Evolutionary conservation across 2,329 filamentous ascomycete species (phyloP), one percentile per base, ranked within the genome.

Genomic region (Aspergillus melleus): DNA sequence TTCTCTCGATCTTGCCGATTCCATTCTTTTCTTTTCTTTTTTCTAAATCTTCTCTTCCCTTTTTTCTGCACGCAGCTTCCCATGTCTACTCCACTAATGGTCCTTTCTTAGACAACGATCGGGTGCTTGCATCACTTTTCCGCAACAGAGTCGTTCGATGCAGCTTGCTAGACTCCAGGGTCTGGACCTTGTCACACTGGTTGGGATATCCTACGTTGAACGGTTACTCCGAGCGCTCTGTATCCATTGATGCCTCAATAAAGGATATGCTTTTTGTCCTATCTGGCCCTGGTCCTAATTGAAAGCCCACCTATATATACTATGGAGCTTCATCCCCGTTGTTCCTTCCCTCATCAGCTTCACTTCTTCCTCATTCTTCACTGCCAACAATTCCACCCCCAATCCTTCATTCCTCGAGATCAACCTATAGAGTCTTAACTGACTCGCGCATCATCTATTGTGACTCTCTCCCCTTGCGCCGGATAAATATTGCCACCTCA

Each of bases 301-400:
- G 49, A 60, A 66, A 62, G 56, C 50, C 61, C n/a, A 46, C 52
- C 63, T 65, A 65, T 68, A 65, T 68, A 68, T 64, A 67, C 60
- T 62, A 66, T 66, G 63, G 64, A 60, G 57, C 52, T 59, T 60
- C 55, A 51, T 57, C 57, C 49, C 49, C 47, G 22, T 49, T 47
- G 26, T 22, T 42, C 50, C 53, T 55, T 52, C 57, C 52, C 12
- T 50, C 49, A 63, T 54, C 54, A 55, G 14, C 57, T 56, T 32
- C 57, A 55, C 32, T 29, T 39, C 42, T 47, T 20, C 42, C 42
- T 32, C 36, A 29, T 51, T 51, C 20, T 24, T 22, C 44, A 20
- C 44, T 22, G 16, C 20, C 44, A 57, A 53, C 14, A 56, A 39
- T 22, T 52, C 22, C 32, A 20, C 50, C 46, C 30, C 47, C 12